phyloP scores from a whole-genome alignment of 2,329 filamentous ascomycete species.

The Monosporascus sp. region DNA sequence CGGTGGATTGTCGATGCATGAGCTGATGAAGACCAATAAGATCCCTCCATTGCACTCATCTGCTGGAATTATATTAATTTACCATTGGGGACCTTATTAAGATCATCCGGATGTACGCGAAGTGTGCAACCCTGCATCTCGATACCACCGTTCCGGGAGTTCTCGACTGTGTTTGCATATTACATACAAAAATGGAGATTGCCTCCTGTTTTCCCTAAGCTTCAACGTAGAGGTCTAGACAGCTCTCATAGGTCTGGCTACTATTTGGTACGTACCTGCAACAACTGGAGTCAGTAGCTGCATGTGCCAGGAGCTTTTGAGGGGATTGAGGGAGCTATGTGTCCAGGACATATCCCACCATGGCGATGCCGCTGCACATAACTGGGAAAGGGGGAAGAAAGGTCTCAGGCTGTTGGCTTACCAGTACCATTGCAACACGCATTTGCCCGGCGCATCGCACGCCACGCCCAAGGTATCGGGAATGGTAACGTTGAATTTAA shows the following conservation, averaged over 20 bases:
- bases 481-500: constrained; percentile 49
- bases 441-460: constrained; percentile 43
- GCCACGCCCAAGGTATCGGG: constrained; percentile 38
- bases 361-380: background rate
- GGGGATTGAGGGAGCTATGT: background rate
- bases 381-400: background rate
- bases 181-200: no score
- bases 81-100: no score
- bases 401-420: constrained; percentile 6
- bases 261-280: constrained; percentile 38
- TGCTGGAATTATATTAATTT: no score
- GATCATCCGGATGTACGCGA: no score
- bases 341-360: background rate
- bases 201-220: background rate
- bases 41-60: no score
- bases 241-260: constrained; percentile 58
- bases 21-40: no score
- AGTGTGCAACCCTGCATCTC: no score
- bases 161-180: no score
- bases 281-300: background rate
- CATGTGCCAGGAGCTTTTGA: background rate
- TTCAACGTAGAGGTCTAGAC: constrained; percentile 47
- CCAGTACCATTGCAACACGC: constrained; percentile 56
- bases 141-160: no score
- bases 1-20: no score